phyloP scores from a whole-genome alignment of 306 rosid species.

The Benincasa hispida region DNA sequence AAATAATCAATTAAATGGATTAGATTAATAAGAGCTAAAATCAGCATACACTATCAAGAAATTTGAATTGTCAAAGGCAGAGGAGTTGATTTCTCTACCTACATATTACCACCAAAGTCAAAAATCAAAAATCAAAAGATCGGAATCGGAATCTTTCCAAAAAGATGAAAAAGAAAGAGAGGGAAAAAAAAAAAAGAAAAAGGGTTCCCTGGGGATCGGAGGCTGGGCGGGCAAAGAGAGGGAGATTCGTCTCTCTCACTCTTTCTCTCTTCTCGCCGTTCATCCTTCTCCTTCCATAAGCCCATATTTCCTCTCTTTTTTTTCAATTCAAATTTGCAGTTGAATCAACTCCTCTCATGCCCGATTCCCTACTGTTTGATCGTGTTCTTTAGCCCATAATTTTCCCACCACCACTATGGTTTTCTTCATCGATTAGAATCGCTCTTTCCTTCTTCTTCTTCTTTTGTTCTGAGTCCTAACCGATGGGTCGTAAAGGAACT shows the following conservation, averaged over 20 bases:
- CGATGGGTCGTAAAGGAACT: conserved; percentile 2
- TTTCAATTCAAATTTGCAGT: neutral
- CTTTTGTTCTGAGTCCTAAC: neutral
- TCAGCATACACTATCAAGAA: too few relatives aligned
- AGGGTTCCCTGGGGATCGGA: neutral
- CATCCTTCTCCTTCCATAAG: too few relatives aligned
- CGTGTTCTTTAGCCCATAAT: neutral
- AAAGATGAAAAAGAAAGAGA: too few relatives aligned
- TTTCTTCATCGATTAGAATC: neutral
- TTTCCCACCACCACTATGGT: neutral
- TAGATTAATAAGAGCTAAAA: too few relatives aligned
- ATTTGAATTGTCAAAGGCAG: too few relatives aligned
- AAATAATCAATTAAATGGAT: too few relatives aligned
- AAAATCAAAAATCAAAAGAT: too few relatives aligned
- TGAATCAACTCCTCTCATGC: neutral
- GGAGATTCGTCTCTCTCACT: neutral
- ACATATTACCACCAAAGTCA: too few relatives aligned
- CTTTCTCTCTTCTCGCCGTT: neutral
- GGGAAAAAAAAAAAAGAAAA: neutral
- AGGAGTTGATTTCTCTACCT: too few relatives aligned
- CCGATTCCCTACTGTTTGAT: neutral
- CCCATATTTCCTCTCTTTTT: neutral
- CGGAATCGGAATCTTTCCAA: neutral
- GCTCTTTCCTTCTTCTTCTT: neutral
- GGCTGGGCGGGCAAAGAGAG: neutral